Conservation (phyloP, 768 basidiomycete genomes). For the Mycena olivaceomarginata region DNA sequence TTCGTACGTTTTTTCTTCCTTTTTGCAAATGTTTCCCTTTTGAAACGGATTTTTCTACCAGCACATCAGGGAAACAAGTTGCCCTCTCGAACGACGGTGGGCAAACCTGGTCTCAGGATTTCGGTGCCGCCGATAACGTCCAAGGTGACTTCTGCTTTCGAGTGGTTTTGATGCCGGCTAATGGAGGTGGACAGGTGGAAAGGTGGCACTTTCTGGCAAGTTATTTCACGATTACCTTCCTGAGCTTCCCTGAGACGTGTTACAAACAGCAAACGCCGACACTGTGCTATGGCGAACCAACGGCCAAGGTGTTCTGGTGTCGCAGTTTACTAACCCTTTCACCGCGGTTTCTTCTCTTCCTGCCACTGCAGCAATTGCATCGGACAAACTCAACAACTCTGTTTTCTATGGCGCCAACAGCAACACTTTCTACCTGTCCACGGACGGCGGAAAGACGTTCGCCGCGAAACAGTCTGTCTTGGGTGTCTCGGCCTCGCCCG, state of each 20-base stretch:
- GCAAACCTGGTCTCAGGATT: constrained; percentile 65
- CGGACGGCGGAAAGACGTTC: constrained; percentile 74
- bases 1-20: constrained; percentile 53
- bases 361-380: constrained; percentile 72
- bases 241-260: constrained; percentile 46
- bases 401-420: constrained; percentile 78
- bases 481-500: constrained; percentile 67
- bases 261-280: constrained; percentile 70
- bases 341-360: constrained; percentile 71
- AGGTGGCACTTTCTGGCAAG: constrained; percentile 37
- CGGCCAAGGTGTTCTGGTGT: constrained; percentile 70
- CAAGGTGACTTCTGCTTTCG: constrained; percentile 39
- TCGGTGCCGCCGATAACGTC: constrained; percentile 71
- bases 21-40: background rate
- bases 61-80: constrained; percentile 70
- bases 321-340: constrained; percentile 70
- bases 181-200: constrained; percentile 49
- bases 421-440: constrained; percentile 76
- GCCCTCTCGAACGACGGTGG: constrained; percentile 75
- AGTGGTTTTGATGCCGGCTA: background rate
- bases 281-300: constrained; percentile 76
- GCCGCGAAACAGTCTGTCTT: constrained; percentile 59
- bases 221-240: background rate
- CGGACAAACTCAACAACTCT: constrained; percentile 75
- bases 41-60: constrained; percentile 35